Evolutionary conservation across 495 filamentous ascomycete species (phyloP), one percentile per base, ranked within the genome.

Genomic region (Chaetomium fimeti): DNA sequence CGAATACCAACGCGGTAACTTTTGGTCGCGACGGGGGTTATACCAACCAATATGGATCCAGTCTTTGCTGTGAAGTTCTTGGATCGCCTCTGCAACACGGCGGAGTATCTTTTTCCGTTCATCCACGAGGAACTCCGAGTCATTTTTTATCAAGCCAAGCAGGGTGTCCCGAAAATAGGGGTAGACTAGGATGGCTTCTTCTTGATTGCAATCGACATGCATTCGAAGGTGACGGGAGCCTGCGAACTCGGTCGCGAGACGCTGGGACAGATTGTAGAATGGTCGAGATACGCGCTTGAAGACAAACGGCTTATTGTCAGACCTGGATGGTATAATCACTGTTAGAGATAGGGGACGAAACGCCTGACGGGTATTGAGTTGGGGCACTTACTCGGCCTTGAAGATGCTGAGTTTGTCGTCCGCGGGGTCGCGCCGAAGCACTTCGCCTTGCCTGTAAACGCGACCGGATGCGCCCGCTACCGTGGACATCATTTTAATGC

Each of bases 401-500:
- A 61, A 61, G 48, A 54, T 43, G 22, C 4, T 40, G 13, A 7
- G 29, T 2, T 52, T 61, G 32, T 43, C 22, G 32, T 61, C 15
- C 5, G 36, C 28, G 49, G 6, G 22, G n/a, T n/a, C n/a, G 1
- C 24, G 22, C 15, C 43, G 48, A 9, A 61, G 48, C 5, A 54
- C 29, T 20, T 61, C 29, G 48, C 59, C 59, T 54, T 20, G 48
- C 20, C 53, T 16, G 15, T 61, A 61, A 11, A 6, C 1, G 47
- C 59, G 48, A 20, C 59, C 24, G 12, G 59, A 61, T 43, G n/a
- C 7, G 29, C 59, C 59, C 22, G 29, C 2, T 1, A 61, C 43
- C 24, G 29, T 53, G 29, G 59, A 61, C 43, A 48, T 24, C 59
- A 54, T 61, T 61, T 22, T 53, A 48, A 54, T 15, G 59, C 49